phyloP scores from a whole-genome alignment of 345 rosid genomes.

The Brassica rapa region DNA sequence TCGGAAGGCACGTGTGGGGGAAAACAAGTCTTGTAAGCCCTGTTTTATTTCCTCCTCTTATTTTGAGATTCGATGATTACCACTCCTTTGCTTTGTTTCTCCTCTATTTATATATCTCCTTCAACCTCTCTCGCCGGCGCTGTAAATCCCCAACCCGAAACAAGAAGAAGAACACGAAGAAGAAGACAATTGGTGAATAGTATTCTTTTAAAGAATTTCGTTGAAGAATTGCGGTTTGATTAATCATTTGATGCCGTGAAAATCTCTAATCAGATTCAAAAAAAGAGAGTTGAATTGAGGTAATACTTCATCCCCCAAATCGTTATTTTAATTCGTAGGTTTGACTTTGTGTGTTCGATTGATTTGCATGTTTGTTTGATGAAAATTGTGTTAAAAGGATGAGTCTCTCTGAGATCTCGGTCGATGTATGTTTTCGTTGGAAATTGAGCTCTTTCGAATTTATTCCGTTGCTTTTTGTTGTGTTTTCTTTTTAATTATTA shows the following conservation, averaged over 20 bases:
- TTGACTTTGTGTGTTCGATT: neutral
- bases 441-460: conserved; percentile 1
- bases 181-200: neutral
- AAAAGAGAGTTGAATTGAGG: conserved; percentile 18
- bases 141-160: conserved; percentile 34
- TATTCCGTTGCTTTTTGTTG: neutral
- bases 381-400: neutral
- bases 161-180: neutral
- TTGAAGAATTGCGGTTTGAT: conserved; percentile 1
- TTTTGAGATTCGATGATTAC: conserved; percentile 40
- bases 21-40: conserved; percentile 6
- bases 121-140: conserved; percentile 48
- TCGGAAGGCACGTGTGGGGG: conserved; percentile 40
- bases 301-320: neutral
- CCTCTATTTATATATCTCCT: conserved; percentile 21
- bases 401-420: neutral
- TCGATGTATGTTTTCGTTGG: conserved; percentile 32
- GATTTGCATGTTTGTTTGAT: conserved; percentile 27
- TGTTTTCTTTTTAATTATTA: neutral
- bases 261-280: conserved; percentile 20
- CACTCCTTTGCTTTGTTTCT: conserved; percentile 19
- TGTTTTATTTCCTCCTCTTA: conserved; percentile 31
- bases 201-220: neutral
- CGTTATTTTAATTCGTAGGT: neutral
- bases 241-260: conserved; percentile 24